Base-by-base conservation (phyloP, 2,329 filamentous ascomycete genomes). In the Dothidotthia symphoricarpi region DNA sequence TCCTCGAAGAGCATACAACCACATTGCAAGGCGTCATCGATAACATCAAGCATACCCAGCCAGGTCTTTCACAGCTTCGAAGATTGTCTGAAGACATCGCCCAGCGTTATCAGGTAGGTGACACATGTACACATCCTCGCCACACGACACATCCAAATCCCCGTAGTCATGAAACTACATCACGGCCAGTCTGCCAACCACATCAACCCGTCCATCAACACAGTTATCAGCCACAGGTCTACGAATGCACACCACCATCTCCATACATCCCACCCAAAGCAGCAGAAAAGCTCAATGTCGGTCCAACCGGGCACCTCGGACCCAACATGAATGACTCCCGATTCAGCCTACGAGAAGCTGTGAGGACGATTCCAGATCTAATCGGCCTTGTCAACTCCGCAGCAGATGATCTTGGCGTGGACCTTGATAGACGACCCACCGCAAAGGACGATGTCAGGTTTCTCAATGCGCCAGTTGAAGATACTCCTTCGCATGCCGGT, bases 1-100 rank as follows among this genome's bases (percentile, higher is more conserved):
- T 71, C 16, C 62, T 72, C 12, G 49, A 65, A 22, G 69, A 71
- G 42, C 68, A 70, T 38, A 48, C 61, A 3, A 64, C 53, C 11
- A 59, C 60, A 5, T 48, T 73, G 7, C 58, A 68, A 38, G 48
- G 51, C 28, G 61, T 72, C 3, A 67, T 73, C 41, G 55, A 61
- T 40, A 68, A 69, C 35, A 56, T 69, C 19, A 52, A 58, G 14
- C 43, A 36, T n/a, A 54, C 49, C 13, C 51, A 49, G 24, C 49
- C 51, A 11, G 42, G 36, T 31, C 41, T 55, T 28, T 16, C 36
- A n/a, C 47, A 53, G 13, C 41, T 54, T 31, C 44, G 45, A 16
- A 46, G 36, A 14, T 28, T 51, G 4, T 49, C 59, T 11, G 39
- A 53, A 37, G 48, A 55, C 16, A 39, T 53, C 13, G 42, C 54